Conservation (phyloP, 306 rosid genomes). For the Cucumis cinereus region DNA sequence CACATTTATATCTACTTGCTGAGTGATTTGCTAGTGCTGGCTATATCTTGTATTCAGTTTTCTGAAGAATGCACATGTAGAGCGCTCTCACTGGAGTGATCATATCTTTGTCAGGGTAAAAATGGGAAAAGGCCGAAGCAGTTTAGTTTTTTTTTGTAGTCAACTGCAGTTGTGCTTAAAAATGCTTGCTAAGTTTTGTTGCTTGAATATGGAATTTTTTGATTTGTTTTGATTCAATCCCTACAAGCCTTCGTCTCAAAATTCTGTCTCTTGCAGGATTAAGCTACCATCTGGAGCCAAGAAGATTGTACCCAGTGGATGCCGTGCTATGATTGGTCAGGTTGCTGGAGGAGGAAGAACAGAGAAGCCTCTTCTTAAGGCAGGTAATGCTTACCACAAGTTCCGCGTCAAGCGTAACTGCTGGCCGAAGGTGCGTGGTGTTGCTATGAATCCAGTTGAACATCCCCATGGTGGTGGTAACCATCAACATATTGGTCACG, state of each 20-base stretch:
- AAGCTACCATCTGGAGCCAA: constrained; percentile 13
- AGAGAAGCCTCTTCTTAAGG: constrained; percentile 16
- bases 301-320: constrained; percentile 6
- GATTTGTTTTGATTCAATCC: background rate
- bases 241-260: background rate
- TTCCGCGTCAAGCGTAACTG: constrained; percentile 10
- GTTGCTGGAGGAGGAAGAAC: constrained; percentile 16
- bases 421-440: constrained; percentile 17
- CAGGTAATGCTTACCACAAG: constrained; percentile 16
- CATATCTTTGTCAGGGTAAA: background rate
- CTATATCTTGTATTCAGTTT: background rate
- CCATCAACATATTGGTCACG: constrained; percentile 15
- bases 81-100: background rate
- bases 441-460: constrained; percentile 16
- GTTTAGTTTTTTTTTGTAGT: background rate
- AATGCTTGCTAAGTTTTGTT: background rate
- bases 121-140: background rate
- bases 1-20: background rate
- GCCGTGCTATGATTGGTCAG: constrained; percentile 15
- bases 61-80: background rate
- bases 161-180: background rate
- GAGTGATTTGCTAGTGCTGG: background rate
- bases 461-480: constrained; percentile 19
- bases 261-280: background rate
- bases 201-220: background rate